A percentile compares a stretch with the other conserved stretches of the same genome.
These are phyloP conservation scores for Sporothrix humicola DNA, from an alignment of 2,329 filamentous ascomycete genomes.

Conservation along the genomic window DNA sequence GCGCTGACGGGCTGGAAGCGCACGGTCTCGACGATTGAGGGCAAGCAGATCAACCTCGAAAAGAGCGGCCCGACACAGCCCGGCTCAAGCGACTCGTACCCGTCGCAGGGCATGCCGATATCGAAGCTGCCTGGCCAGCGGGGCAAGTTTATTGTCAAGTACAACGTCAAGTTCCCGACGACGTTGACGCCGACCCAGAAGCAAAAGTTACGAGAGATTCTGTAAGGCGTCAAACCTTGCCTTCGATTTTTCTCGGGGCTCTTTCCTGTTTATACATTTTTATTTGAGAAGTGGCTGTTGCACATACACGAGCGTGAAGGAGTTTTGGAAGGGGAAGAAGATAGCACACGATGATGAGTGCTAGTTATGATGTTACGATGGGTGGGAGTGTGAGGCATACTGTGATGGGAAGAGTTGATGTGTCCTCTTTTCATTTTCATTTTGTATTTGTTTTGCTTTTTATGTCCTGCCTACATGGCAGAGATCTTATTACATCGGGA, in stretches of 20 bases:
- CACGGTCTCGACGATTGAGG: constrained; percentile 92
- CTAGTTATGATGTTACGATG: constrained; percentile 27
- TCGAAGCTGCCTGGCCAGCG: constrained; percentile 85
- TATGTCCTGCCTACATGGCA: not conserved
- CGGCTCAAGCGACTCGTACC: constrained; percentile 79
- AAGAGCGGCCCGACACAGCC: constrained; percentile 86
- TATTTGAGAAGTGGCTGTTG: constrained; percentile 10
- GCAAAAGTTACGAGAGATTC: constrained; percentile 76
- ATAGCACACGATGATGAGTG: not conserved
- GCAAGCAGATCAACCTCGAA: constrained; percentile 78
- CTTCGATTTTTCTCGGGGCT: constrained; percentile 1
- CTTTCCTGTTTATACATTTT: not conserved
- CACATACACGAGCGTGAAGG: not conserved
- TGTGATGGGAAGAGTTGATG: not conserved
- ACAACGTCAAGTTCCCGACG: constrained; percentile 91
- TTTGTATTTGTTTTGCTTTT: not conserved
- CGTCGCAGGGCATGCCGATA: constrained; percentile 89
- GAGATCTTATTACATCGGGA: constrained; percentile 17
- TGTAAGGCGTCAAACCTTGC: constrained; percentile 53
- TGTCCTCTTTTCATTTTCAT: not conserved
- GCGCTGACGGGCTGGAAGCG: constrained; percentile 91
- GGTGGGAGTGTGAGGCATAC: not conserved
- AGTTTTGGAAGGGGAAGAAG: not conserved
- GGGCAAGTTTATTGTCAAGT: constrained; percentile 86
- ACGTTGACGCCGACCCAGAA: constrained; percentile 80